Conservation (phyloP, 129 eudicot species). For the Lonicera japonica region DNA sequence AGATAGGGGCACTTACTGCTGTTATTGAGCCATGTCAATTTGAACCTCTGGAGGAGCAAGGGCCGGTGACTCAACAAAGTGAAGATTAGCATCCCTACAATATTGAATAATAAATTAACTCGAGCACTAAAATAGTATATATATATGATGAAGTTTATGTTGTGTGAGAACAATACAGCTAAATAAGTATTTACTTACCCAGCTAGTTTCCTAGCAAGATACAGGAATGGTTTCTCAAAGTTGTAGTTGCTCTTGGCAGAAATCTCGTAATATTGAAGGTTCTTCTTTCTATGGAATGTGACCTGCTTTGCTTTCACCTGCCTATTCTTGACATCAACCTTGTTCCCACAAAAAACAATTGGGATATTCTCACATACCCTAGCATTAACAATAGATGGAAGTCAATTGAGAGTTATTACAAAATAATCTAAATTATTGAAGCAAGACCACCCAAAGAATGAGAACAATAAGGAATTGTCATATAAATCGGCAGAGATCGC, state of each 20-base stretch:
- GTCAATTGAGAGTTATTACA: too few species aligned
- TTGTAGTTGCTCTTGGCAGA: constrained; percentile 68
- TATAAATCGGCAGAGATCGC: constrained; percentile 45
- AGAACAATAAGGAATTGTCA: neutral
- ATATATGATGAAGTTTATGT: neutral
- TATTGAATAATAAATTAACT: too few species aligned
- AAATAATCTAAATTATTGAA: too few species aligned
- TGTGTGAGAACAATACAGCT: too few species aligned
- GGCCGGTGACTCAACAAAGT: too few species aligned
- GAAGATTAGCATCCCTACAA: too few species aligned
- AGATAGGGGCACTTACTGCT: constrained; percentile 21
- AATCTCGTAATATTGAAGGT: constrained; percentile 53
- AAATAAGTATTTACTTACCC: constrained; percentile 26
- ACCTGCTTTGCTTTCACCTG: constrained; percentile 67
- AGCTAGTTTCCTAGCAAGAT: constrained; percentile 48
- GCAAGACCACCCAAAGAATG: neutral
- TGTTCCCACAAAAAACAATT: constrained; percentile 45
- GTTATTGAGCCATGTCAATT: constrained; percentile 45
- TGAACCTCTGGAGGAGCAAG: constrained; percentile 58
- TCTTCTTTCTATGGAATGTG: constrained; percentile 62
- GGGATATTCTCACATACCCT: constrained; percentile 62
- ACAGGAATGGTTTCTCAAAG: constrained; percentile 62
- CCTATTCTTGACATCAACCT: too few species aligned
- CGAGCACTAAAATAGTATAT: too few species aligned
- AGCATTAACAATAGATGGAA: neutral